Conservation (phyloP, 1,284 basidiomycete genomes). For the Chalciporus sp. region DNA sequence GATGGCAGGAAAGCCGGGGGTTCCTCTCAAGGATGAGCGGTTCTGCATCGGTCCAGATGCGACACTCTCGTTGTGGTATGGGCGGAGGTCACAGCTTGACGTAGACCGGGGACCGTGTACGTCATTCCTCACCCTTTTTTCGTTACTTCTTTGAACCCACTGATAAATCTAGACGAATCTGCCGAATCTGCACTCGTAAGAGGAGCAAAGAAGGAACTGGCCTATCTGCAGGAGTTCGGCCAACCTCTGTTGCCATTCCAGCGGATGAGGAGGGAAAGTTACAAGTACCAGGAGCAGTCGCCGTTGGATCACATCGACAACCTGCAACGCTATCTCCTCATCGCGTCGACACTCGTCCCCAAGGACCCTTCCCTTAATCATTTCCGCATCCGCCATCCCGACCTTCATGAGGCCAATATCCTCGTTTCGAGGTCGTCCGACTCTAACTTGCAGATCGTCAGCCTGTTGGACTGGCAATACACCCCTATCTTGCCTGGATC, state of each 20-base stretch:
- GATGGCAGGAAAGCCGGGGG: conserved; percentile 32
- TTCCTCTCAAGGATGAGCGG: conserved; percentile 34
- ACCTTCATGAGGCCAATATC: conserved; percentile 42
- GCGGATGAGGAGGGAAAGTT: conserved; percentile 45
- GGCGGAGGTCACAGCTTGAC: conserved; percentile 39
- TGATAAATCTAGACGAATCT: conserved; percentile 44
- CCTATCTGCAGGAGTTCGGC: conserved; percentile 52
- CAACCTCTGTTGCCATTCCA: conserved; percentile 49
- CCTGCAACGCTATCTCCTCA: conserved; percentile 33
- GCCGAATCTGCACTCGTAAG: conserved; percentile 46
- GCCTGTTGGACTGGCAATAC: conserved; percentile 50
- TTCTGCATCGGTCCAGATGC: conserved; percentile 49
- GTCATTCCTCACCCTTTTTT: conserved; percentile 38
- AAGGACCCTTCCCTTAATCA: conserved; percentile 40
- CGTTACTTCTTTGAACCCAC: conserved; percentile 32
- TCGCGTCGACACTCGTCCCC: conserved; percentile 42
- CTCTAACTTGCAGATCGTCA: conserved; percentile 36
- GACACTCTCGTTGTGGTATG: conserved; percentile 40
- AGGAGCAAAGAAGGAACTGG: conserved; percentile 51
- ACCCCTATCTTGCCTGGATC: conserved; percentile 48
- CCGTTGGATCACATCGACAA: conserved; percentile 46
- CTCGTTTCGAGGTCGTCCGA: conserved; percentile 19
- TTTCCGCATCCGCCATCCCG: conserved; percentile 49
- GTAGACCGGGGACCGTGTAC: conserved; percentile 49
- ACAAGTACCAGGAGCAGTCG: conserved; percentile 50